Conservation (phyloP, 1,284 basidiomycete genomes). For the Caloboletus inedulis region DNA sequence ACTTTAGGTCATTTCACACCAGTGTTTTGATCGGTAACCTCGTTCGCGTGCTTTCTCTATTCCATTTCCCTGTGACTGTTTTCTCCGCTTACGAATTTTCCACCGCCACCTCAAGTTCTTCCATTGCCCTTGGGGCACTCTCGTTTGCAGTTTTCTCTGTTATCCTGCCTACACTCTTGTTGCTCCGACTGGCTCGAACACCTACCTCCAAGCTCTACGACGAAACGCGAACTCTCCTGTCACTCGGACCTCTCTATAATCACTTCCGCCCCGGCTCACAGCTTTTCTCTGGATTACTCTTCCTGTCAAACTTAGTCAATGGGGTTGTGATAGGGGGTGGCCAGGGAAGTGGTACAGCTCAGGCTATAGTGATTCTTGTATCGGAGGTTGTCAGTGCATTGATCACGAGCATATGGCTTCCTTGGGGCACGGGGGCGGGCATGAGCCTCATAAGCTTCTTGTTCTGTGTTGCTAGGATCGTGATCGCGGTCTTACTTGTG, state of each 20-base stretch:
- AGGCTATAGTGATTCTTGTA: conserved; percentile 85
- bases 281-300: conserved; percentile 79
- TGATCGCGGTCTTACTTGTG: conserved; percentile 85
- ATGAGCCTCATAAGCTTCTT: conserved; percentile 95
- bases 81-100: conserved; percentile 72
- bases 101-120: conserved; percentile 36
- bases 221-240: conserved; percentile 87
- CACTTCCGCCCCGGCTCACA: conserved; percentile 91
- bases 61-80: conserved; percentile 91
- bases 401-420: conserved; percentile 89
- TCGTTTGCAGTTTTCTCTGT: conserved; percentile 81
- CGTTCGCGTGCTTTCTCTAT: conserved; percentile 83
- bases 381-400: conserved; percentile 81
- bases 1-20: conserved; percentile 72
- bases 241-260: conserved; percentile 93
- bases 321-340: conserved; percentile 87
- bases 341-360: conserved; percentile 85
- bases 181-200: conserved; percentile 74
- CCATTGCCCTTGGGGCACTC: conserved; percentile 69
- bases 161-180: conserved; percentile 69
- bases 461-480: conserved; percentile 86
- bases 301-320: conserved; percentile 78
- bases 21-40: conserved; percentile 86
- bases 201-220: conserved; percentile 91
- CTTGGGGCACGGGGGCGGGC: conserved; percentile 94